A percentile compares a stretch with the other conserved stretches of the same genome.
Conservation (phyloP, 2,329 filamentous ascomycete species). For the Fusarium palustre region DNA sequence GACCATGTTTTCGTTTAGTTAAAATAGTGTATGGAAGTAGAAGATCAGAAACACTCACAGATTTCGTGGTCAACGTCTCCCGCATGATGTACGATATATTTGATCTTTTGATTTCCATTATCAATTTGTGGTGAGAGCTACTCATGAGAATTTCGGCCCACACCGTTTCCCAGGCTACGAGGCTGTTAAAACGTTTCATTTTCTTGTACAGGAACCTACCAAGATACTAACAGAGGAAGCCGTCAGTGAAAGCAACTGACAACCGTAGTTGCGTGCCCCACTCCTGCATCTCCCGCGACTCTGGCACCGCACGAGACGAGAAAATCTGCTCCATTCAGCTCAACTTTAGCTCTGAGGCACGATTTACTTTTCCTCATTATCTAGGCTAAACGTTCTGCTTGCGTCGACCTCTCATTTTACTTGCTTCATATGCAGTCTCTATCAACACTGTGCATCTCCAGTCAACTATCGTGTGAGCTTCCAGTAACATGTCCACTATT, state of each 20-base stretch:
- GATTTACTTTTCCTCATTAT: too few species aligned
- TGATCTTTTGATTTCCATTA: not conserved
- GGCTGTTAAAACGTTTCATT: too few species aligned
- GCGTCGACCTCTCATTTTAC: too few species aligned
- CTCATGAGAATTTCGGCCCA: too few species aligned
- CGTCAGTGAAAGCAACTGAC: not conserved
- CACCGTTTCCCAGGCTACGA: not conserved
- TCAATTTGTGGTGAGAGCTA: not conserved
- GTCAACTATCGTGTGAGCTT: too few species aligned
- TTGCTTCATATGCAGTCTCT: too few species aligned
- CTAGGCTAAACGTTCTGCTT: too few species aligned
- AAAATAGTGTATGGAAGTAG: not conserved
- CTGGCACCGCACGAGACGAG: not conserved
- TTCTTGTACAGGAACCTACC: too few species aligned
- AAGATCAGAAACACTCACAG: fast-evolving
- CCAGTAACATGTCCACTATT: too few species aligned
- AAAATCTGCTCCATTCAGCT: not conserved
- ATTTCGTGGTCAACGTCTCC: not conserved
- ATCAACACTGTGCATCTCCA: too few species aligned
- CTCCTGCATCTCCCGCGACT: not conserved
- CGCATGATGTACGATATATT: not conserved
- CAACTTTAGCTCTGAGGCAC: not conserved
- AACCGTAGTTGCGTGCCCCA: not conserved
- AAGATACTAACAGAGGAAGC: not conserved
- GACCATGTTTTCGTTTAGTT: not conserved